Evolutionary conservation across 2,329 filamentous ascomycete species (phyloP).

Genomic region (Botrytis paeoniae): DNA sequence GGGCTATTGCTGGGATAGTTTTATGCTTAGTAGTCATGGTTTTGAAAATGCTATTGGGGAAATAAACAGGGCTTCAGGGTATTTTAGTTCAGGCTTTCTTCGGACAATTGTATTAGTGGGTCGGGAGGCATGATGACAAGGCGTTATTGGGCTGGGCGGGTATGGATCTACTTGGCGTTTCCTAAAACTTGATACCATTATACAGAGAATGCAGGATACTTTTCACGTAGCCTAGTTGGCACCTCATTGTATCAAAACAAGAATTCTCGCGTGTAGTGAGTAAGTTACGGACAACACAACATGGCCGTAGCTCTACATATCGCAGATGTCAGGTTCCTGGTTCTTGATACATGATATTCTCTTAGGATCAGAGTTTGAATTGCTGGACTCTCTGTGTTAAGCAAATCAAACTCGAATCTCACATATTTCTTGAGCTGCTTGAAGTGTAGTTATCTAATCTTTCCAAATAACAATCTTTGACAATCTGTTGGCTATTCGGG

Average conservation of each 20-base stretch:
- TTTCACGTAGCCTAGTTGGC: not conserved
- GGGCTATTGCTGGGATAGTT: constrained; percentile 71
- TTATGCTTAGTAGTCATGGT: constrained; percentile 70
- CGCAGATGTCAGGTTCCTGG: not conserved
- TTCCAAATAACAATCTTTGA: not conserved
- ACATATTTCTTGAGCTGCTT: not conserved
- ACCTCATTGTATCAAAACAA: not conserved
- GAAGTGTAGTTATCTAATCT: not conserved
- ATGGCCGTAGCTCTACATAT: not conserved
- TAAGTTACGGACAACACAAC: not conserved
- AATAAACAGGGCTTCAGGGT: not conserved
- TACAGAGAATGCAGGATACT: not conserved
- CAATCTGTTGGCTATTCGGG: not conserved
- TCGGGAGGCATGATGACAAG: not conserved
- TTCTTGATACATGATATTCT: not conserved
- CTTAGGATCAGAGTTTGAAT: not conserved
- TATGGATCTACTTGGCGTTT: not conserved
- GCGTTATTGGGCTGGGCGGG: not conserved
- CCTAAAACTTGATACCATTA: constrained; percentile 9
- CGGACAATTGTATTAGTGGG: not conserved
- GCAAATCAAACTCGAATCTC: not conserved
- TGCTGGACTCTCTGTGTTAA: not conserved
- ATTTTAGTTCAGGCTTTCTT: not conserved
- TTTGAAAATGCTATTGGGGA: constrained; percentile 46
- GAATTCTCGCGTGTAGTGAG: not conserved